These are phyloP conservation scores for Trametes elegans DNA, from an alignment of 768 basidiomycete genomes.

Conservation along the genomic window DNA sequence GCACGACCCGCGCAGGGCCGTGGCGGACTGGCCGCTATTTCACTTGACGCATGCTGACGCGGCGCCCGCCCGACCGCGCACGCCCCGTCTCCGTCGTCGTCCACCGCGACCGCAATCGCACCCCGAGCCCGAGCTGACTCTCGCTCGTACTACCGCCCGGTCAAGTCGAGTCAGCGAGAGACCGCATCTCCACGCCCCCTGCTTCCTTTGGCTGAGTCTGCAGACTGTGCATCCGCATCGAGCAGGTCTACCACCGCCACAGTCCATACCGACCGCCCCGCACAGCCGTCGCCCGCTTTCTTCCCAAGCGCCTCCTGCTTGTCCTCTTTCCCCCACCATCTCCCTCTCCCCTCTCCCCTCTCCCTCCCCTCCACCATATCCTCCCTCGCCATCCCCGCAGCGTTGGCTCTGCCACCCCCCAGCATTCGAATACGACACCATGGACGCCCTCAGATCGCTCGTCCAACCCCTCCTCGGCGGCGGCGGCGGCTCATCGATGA, in stretches of 20 bases:
- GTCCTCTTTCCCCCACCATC: conserved; percentile 26
- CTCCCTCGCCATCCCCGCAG: conserved; percentile 27
- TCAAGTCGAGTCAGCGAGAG: conserved; percentile 1
- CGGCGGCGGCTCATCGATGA: conserved; percentile 71
- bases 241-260: conserved; percentile 16
- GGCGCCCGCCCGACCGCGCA: too few species aligned
- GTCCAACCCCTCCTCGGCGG: conserved; percentile 78
- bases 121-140: background rate
- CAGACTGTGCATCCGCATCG: conserved; percentile 2
- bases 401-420: conserved; percentile 37
- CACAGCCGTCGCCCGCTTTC: conserved; percentile 13
- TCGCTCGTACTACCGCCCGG: background rate
- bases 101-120: background rate
- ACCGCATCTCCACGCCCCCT: too few species aligned
- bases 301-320: conserved; percentile 22
- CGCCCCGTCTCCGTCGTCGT: background rate
- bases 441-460: conserved; percentile 82
- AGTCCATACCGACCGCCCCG: conserved; percentile 11
- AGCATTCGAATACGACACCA: conserved; percentile 31
- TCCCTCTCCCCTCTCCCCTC: conserved; percentile 21
- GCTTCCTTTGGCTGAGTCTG: too few species aligned
- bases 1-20: conserved; percentile 14
- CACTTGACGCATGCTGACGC: conserved; percentile 1
- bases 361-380: conserved; percentile 26
- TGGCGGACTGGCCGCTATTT: background rate